phyloP scores from a whole-genome alignment of 1,284 basidiomycete genomes.

The Ustilago cynodontis region DNA sequence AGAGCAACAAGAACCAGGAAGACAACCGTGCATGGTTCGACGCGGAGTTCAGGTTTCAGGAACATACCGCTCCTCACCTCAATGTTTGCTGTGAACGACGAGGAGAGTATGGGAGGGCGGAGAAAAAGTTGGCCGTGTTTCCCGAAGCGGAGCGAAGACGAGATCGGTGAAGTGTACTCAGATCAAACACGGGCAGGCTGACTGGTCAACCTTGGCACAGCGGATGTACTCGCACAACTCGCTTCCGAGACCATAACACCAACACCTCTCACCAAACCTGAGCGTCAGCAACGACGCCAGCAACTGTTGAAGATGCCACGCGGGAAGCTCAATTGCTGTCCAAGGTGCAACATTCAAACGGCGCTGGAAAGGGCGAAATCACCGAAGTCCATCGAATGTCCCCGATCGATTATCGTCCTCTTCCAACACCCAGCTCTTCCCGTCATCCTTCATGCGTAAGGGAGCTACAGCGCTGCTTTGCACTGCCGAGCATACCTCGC shows the following conservation, averaged over 20 bases:
- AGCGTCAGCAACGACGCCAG: too few relatives aligned
- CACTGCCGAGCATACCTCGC: not conserved
- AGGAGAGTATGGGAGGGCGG: not conserved
- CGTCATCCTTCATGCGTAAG: not conserved
- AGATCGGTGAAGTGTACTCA: not conserved
- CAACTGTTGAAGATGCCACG: not conserved
- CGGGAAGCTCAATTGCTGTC: not conserved
- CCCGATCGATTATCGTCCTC: not conserved
- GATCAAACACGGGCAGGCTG: not conserved
- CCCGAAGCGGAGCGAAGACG: not conserved
- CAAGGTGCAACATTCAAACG: not conserved
- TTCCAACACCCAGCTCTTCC: not conserved
- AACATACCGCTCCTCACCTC: not conserved
- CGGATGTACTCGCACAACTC: not conserved
- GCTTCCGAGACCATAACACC: too few relatives aligned
- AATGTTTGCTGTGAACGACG: too few relatives aligned
- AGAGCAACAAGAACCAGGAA: not conserved
- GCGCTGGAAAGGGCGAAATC: conserved; percentile 4
- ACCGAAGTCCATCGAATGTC: not conserved
- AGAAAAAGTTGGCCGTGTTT: not conserved
- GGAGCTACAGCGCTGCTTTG: not conserved
- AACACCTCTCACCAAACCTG: too few relatives aligned
- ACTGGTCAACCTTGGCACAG: conserved; percentile 4
- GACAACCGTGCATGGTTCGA: not conserved
- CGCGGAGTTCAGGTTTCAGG: not conserved